These are phyloP conservation scores for Eucommia ulmoides DNA, from an alignment of 257 asterid species.

Conservation along the genomic window DNA sequence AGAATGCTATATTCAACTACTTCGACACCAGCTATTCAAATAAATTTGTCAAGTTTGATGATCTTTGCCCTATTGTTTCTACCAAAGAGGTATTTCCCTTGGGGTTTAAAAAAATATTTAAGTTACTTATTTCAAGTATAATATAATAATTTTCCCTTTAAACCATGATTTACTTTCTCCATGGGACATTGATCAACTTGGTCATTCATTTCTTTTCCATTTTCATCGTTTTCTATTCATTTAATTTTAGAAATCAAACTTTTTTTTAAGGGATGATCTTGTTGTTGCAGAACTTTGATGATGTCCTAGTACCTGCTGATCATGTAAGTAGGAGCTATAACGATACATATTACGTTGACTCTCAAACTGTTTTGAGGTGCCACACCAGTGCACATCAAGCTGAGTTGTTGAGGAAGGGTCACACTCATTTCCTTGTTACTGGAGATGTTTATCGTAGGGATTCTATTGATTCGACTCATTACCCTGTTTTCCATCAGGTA, in stretches of 20 bases:
- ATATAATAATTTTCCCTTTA: no score
- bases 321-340: conserved; percentile 73
- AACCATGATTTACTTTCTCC: no score
- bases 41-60: conserved; percentile 68
- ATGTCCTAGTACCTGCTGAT: conserved; percentile 92
- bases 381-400: conserved; percentile 99
- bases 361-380: conserved; percentile 89
- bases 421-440: conserved; percentile 70
- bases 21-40: conserved; percentile 65
- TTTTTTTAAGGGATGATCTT: neutral
- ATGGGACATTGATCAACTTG: no score
- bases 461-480: conserved; percentile 88
- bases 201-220: no score
- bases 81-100: conserved; percentile 46
- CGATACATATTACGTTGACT: conserved; percentile 86
- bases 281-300: conserved; percentile 82
- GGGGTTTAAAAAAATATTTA: conserved; percentile 4
- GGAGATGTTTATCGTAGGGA: conserved; percentile 98
- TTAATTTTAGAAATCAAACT: no score
- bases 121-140: neutral
- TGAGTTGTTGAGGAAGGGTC: conserved; percentile 58
- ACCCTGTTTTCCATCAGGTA: conserved; percentile 99
- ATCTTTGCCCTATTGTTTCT: conserved; percentile 70
- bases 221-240: no score
- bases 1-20: conserved; percentile 74